Evolutionary conservation across 305 asterid genomes (phyloP).

Genomic region (Fraxinus ornus): DNA sequence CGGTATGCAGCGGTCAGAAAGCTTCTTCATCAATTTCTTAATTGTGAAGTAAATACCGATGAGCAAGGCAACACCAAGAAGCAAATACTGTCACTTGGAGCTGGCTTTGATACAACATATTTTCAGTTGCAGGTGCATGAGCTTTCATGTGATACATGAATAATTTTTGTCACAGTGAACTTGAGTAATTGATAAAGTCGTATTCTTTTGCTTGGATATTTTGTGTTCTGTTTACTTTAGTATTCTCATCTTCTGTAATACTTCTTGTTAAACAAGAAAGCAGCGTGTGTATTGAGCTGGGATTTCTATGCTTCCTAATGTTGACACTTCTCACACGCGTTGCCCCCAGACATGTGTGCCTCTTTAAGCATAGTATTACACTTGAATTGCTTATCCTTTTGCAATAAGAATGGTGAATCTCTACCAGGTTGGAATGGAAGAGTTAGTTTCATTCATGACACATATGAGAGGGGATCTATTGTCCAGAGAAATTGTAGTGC

Average conservation of each 20-base stretch:
- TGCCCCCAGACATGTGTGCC: not conserved
- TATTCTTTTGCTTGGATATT: slow-evolving; percentile 13
- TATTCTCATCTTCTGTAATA: slow-evolving; percentile 12
- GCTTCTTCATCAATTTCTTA: slow-evolving; percentile 78
- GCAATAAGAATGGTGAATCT: not conserved
- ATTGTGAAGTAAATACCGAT: slow-evolving; percentile 39
- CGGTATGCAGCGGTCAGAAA: slow-evolving; percentile 87
- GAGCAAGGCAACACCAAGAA: slow-evolving; percentile 51
- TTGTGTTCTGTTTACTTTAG: not conserved
- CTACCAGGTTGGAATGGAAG: not conserved
- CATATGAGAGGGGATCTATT: not conserved
- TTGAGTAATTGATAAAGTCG: slow-evolving; percentile 11
- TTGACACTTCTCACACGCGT: slow-evolving; percentile 1
- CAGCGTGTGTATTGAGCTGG: not conserved
- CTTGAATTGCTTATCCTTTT: not conserved
- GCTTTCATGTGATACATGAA: slow-evolving; percentile 38
- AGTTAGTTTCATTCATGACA: not conserved
- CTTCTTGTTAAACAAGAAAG: slow-evolving; percentile 10
- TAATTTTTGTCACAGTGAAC: slow-evolving; percentile 21
- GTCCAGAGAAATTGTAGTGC: slow-evolving; percentile 9
- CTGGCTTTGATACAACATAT: slow-evolving; percentile 93
- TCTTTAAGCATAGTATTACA: not conserved
- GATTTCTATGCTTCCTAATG: slow-evolving; percentile 10
- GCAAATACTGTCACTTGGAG: slow-evolving; percentile 90
- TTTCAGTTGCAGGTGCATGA: slow-evolving; percentile 87